Conservation (phyloP, 129 eudicot genomes). For the Lonicera japonica region DNA sequence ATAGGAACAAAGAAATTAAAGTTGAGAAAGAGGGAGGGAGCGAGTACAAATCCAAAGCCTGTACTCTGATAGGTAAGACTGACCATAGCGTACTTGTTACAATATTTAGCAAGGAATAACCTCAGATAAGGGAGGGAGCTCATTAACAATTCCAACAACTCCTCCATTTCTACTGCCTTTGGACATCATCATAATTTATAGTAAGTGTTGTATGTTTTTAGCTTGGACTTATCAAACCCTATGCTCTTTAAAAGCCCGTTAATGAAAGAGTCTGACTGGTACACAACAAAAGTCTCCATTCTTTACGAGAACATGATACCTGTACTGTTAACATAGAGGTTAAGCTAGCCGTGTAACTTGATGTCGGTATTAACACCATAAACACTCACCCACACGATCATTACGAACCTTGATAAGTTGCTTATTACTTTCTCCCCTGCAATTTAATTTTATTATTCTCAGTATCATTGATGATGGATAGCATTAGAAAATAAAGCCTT, state of each 20-base stretch:
- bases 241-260: slow-evolving; percentile 13
- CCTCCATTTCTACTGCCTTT: slow-evolving; percentile 44
- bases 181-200: slow-evolving; percentile 26
- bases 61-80: slow-evolving; percentile 35
- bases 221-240: slow-evolving; percentile 24
- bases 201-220: slow-evolving; percentile 21
- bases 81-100: slow-evolving; percentile 33
- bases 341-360: slow-evolving; percentile 51
- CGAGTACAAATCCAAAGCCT: slow-evolving; percentile 48
- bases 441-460: no score
- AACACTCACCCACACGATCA: slow-evolving; percentile 46
- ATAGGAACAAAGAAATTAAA: no score
- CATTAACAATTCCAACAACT: slow-evolving; percentile 43
- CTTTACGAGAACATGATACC: slow-evolving; percentile 35
- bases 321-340: slow-evolving; percentile 52
- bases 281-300: slow-evolving; percentile 36
- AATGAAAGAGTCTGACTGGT: slow-evolving; percentile 36
- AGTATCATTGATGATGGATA: no score
- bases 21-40: background rate
- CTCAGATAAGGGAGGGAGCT: slow-evolving; percentile 50
- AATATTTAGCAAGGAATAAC: slow-evolving; percentile 25
- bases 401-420: slow-evolving; percentile 49
- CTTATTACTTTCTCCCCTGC: slow-evolving; percentile 50
- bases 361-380: slow-evolving; percentile 45
- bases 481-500: no score